These are phyloP conservation scores for Cutaneotrichosporon cutaneum DNA, from an alignment of 1,284 basidiomycete species.

Conservation along the genomic window DNA sequence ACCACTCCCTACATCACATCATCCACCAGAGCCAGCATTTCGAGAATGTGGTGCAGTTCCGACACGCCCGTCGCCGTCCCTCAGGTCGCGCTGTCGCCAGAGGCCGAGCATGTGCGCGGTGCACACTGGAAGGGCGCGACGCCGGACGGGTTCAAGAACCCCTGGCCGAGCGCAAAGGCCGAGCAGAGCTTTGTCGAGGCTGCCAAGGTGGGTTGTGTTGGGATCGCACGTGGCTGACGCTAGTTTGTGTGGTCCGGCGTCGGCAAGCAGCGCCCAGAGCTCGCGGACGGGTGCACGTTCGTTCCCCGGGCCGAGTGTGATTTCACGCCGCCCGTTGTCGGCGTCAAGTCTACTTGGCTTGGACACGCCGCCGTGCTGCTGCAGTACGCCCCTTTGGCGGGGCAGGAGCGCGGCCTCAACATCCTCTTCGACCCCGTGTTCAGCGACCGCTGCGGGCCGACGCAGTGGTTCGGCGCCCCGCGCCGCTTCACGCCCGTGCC, in stretches of 20 bases:
- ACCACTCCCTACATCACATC: background rate
- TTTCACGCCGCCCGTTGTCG: constrained; percentile 26
- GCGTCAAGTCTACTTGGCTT: constrained; percentile 67
- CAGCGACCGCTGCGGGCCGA: constrained; percentile 63
- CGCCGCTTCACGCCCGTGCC: constrained; percentile 61
- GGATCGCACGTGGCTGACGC: background rate
- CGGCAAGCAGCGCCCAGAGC: constrained; percentile 31
- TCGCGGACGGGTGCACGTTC: constrained; percentile 24
- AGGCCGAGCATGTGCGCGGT: constrained; percentile 14
- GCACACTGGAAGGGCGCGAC: constrained; percentile 44
- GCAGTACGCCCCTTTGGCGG: constrained; percentile 56
- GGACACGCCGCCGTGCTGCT: constrained; percentile 70
- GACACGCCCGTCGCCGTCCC: background rate
- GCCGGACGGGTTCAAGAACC: constrained; percentile 52
- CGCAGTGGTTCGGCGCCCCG: constrained; percentile 60
- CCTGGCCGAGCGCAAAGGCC: constrained; percentile 48
- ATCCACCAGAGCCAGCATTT: background rate
- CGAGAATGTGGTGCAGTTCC: background rate
- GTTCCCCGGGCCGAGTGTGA: constrained; percentile 10
- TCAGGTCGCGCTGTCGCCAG: constrained; percentile 6
- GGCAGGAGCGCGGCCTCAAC: constrained; percentile 57
- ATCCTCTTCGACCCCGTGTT: constrained; percentile 73
- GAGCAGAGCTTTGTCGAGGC: constrained; percentile 11
- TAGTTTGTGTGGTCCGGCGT: constrained; percentile 15
- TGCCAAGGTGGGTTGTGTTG: background rate